phyloP scores from a whole-genome alignment of 305 asterid genomes.

The Solanum hybrid region DNA sequence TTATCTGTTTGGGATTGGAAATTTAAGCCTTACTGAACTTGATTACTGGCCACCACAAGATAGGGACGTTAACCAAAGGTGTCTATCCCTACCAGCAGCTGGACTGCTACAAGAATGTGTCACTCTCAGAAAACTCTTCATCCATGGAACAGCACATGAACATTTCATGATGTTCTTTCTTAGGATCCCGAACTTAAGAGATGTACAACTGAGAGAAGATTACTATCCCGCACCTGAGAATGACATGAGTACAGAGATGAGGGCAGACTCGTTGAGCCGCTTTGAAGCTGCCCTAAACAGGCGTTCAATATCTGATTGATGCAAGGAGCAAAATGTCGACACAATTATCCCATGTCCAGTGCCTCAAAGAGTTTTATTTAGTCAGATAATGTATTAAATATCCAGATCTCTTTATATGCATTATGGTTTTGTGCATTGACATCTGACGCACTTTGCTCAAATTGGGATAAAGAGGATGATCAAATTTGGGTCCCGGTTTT shows the following conservation, averaged over 20 bases:
- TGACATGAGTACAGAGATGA: constrained; percentile 97
- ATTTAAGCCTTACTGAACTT: constrained; percentile 46
- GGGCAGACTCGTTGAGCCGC: constrained; percentile 72
- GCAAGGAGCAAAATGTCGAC: background rate
- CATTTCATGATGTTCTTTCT: constrained; percentile 64
- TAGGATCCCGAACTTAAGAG: constrained; percentile 40
- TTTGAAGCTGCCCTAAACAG: constrained; percentile 64
- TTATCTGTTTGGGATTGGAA: constrained; percentile 41
- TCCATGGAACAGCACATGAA: constrained; percentile 89
- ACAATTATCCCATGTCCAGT: background rate
- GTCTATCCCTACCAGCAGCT: constrained; percentile 74
- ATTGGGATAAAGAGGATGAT: background rate
- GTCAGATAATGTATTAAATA: background rate
- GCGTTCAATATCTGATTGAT: constrained; percentile 57
- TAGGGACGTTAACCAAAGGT: constrained; percentile 77
- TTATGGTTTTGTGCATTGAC: background rate
- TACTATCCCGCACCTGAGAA: constrained; percentile 90
- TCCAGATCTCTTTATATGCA: background rate
- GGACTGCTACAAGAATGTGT: constrained; percentile 55
- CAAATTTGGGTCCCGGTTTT: background rate
- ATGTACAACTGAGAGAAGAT: constrained; percentile 81
- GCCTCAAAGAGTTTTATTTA: background rate
- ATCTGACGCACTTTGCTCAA: background rate
- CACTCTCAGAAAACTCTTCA: constrained; percentile 59
- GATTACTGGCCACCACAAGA: constrained; percentile 95